phyloP scores from a whole-genome alignment of 192 early-diverging fungal genomes.

The Backusella sp. region DNA sequence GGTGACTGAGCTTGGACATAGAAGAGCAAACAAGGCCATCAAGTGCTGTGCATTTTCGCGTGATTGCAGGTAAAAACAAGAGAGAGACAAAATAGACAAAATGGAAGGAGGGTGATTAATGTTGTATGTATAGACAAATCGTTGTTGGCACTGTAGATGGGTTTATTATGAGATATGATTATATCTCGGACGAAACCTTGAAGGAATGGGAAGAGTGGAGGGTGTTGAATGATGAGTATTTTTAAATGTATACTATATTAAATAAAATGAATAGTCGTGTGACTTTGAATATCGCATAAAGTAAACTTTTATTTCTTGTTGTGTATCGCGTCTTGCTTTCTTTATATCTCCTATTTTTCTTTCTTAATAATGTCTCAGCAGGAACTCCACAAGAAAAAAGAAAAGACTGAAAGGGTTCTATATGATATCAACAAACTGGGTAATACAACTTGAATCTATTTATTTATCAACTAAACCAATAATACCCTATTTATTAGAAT shows the following conservation, averaged over 20 bases:
- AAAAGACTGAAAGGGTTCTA: neutral
- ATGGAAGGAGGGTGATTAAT: neutral
- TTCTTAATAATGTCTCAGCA: neutral
- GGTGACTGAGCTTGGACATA: conserved; percentile 65
- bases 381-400: neutral
- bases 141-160: conserved; percentile 75
- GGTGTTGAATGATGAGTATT: neutral
- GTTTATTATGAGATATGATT: conserved; percentile 84
- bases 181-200: conserved; percentile 71
- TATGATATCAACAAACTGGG: neutral
- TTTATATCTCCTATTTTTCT: neutral
- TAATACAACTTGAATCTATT: neutral
- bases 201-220: conserved; percentile 66
- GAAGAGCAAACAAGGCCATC: conserved; percentile 76
- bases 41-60: conserved; percentile 76
- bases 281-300: neutral
- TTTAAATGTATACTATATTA: neutral
- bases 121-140: conserved; percentile 46
- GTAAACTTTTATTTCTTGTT: neutral
- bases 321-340: neutral
- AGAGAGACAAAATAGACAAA: neutral
- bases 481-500: neutral
- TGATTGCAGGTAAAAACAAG: conserved; percentile 57
- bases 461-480: neutral
- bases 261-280: neutral